These are phyloP conservation scores for Clonostachys chloroleuca DNA, from an alignment of 2,329 filamentous ascomycete genomes.

Conservation along the genomic window DNA sequence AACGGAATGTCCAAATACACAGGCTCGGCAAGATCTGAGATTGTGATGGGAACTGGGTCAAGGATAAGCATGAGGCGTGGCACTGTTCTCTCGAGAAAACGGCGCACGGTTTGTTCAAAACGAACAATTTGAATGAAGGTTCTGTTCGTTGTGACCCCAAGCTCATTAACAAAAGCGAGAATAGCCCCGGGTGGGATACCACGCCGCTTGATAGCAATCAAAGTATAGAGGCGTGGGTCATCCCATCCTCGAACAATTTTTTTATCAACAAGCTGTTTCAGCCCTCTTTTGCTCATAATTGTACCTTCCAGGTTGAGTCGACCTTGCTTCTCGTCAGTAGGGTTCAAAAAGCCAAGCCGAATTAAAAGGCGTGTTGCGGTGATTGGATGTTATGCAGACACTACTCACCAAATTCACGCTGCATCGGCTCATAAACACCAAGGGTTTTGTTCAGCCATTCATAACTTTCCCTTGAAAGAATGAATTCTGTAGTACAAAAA, in stretches of 20 bases:
- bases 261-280: slow-evolving; percentile 73
- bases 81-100: slow-evolving; percentile 83
- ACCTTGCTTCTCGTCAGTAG: slow-evolving; percentile 11
- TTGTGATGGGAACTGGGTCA: slow-evolving; percentile 77
- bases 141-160: slow-evolving; percentile 81
- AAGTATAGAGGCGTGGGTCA: slow-evolving; percentile 83
- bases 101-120: slow-evolving; percentile 82
- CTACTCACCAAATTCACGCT: slow-evolving; percentile 66
- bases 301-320: slow-evolving; percentile 71
- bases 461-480: slow-evolving; percentile 79
- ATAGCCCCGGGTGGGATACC: slow-evolving; percentile 87
- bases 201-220: slow-evolving; percentile 77
- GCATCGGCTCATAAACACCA: slow-evolving; percentile 87
- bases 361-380: too few relatives aligned
- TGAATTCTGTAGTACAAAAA: slow-evolving; percentile 90
- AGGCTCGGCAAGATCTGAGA: slow-evolving; percentile 81
- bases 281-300: slow-evolving; percentile 80
- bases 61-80: slow-evolving; percentile 87
- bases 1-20: slow-evolving; percentile 69
- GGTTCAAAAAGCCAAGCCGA: too few relatives aligned
- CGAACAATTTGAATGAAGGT: slow-evolving; percentile 75
- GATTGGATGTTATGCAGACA: too few relatives aligned
- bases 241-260: slow-evolving; percentile 85
- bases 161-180: slow-evolving; percentile 83
- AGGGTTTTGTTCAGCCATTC: slow-evolving; percentile 83